Evolutionary conservation across 352 stramenopile species (phyloP).

Genomic region (Globisporangium sylvaticum): DNA sequence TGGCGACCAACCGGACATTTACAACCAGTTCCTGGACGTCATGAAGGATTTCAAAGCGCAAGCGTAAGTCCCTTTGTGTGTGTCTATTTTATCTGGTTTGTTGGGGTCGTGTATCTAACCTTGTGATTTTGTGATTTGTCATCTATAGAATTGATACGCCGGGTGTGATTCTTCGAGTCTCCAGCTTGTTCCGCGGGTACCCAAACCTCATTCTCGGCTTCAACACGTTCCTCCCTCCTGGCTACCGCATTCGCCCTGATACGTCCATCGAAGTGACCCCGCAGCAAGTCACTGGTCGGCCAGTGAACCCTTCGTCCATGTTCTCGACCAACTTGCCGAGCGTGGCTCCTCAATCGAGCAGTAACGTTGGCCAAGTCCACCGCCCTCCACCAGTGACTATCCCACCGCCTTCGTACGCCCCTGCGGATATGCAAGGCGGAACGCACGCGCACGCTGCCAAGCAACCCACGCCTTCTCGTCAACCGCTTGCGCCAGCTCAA

Average conservation of each 20-base stretch:
- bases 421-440: conserved; percentile 33
- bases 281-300: conserved; percentile 49
- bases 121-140: background rate
- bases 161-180: conserved; percentile 98
- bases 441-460: conserved; percentile 31
- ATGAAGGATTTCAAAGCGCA: conserved; percentile 99
- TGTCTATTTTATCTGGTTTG: background rate
- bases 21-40: conserved; percentile 99
- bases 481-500: conserved; percentile 33
- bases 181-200: conserved; percentile 97
- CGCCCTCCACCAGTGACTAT: conserved; percentile 70
- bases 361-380: conserved; percentile 38
- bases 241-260: conserved; percentile 85
- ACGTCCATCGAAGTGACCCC: conserved; percentile 79
- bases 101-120: background rate
- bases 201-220: conserved; percentile 98
- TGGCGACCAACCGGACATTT: conserved; percentile 98
- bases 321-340: conserved; percentile 22
- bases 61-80: conserved; percentile 28
- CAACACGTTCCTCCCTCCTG: conserved; percentile 98
- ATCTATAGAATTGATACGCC: conserved; percentile 94
- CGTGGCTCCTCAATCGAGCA: conserved; percentile 25
- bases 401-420: conserved; percentile 58
- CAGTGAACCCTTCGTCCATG: conserved; percentile 20
- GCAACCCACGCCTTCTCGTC: conserved; percentile 49